Conservation (phyloP, 1,139 yeast species). For the Scheffersomyces insectosa region DNA sequence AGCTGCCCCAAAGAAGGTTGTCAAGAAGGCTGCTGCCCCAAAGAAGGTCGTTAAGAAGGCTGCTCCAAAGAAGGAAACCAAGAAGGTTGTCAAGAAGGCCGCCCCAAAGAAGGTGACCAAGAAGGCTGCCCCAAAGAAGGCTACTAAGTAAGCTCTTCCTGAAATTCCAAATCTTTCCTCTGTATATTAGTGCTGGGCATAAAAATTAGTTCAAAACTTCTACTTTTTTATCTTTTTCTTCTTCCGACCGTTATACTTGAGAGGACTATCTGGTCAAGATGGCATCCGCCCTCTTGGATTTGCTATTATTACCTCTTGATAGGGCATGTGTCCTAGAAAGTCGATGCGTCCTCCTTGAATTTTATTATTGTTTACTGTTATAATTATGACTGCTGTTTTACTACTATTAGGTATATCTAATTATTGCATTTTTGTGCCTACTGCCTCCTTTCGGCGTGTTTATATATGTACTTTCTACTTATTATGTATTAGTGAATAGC, state of each 20-base stretch:
- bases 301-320: too few relatives aligned
- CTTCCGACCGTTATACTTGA: too few relatives aligned
- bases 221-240: background rate
- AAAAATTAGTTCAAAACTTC: slow-evolving; percentile 1
- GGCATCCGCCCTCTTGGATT: too few relatives aligned
- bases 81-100: slow-evolving; percentile 15
- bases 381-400: too few relatives aligned
- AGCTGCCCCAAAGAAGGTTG: slow-evolving; percentile 15
- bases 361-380: too few relatives aligned
- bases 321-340: too few relatives aligned
- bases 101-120: slow-evolving; percentile 14
- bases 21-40: slow-evolving; percentile 11
- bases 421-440: slow-evolving; percentile 1
- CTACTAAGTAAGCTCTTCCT: slow-evolving; percentile 11
- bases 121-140: slow-evolving; percentile 18
- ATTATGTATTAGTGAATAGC: background rate
- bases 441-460: background rate
- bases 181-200: slow-evolving; percentile 1
- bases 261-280: too few relatives aligned
- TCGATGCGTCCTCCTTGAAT: too few relatives aligned
- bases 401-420: background rate
- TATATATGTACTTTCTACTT: background rate
- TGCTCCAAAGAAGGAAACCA: slow-evolving; percentile 12
- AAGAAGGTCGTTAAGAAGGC: slow-evolving; percentile 11
- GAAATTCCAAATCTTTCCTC: background rate